Evolutionary conservation across 129 eudicot species (phyloP), one percentile per base, ranked within the genome.

Genomic region (Centaurea solstitialis): DNA sequence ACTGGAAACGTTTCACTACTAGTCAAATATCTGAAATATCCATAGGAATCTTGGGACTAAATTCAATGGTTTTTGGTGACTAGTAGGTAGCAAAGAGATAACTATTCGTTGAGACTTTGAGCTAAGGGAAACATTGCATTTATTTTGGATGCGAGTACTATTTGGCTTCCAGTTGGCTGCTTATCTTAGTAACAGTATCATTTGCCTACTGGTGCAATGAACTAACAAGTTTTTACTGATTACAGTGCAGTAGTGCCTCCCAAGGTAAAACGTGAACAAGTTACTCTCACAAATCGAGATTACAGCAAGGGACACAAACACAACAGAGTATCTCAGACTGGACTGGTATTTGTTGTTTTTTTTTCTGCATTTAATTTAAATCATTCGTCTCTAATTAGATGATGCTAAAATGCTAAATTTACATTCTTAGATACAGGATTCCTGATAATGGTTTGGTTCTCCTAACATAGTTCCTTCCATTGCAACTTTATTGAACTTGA

Each of bases 221-320:
- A 40, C 53, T 73, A 17, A 84, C 79, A 73, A 18, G 17, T 37
- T 77, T 41, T 62, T 87, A 70, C 62, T 82, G 68, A 38, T 72
- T 81, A 57, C 79, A 84, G 89, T 50, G 28, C 66, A 62, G 50
- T 76, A 41, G 75, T 72, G 45, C 89, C 79, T 61, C 53, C 75
- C 67, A 89, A 90, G 87, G 85, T 87, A 39, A 94, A 88, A 90
- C 85, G 68, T 69, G 87, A 88, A 64, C 72, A 75, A 23, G 71
- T 80, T 72, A 33, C 87, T 82, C 37, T 20, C 18, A 68, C 79
- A 30, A 33, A 75, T 72, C 77, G 70, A 75, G 78, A 62, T 72
- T 79, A 72, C 83, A 77, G n/a, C 39, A 81, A 72, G 76, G 84
- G 76, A 24, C 83, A 66, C 67, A 85, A 82, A 78, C 84, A 75